phyloP scores from a whole-genome alignment of 768 basidiomycete species.

The Mrakia frigida region DNA sequence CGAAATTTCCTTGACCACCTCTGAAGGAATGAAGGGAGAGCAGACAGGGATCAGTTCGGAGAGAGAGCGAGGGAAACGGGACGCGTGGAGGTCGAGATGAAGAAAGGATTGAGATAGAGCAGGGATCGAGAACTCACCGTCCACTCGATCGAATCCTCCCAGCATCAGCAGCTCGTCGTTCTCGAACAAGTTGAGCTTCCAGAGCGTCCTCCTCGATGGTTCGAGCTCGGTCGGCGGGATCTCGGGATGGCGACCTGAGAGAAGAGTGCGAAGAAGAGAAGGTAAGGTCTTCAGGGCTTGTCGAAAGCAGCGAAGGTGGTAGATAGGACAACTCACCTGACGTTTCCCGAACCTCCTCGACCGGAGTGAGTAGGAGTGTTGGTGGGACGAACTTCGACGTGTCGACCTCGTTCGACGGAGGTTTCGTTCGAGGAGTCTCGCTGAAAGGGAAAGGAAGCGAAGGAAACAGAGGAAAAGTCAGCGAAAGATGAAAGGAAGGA shows the following conservation, averaged over 20 bases:
- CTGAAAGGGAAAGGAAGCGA: neutral
- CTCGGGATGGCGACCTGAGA: conserved; percentile 29
- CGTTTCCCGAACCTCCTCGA: conserved; percentile 26
- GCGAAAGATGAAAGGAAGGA: no score
- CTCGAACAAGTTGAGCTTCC: conserved; percentile 28
- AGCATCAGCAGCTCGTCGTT: conserved; percentile 20
- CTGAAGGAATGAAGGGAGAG: neutral
- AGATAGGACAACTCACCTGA: neutral
- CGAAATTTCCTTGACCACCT: neutral
- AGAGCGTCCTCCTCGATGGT: conserved; percentile 26
- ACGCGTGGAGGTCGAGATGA: neutral
- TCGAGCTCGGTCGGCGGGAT: conserved; percentile 19
- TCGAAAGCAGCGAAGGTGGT: no score
- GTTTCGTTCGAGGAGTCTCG: neutral
- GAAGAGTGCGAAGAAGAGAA: neutral
- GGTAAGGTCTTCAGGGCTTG: no score
- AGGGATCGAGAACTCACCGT: conserved; percentile 4
- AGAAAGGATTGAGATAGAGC: no score
- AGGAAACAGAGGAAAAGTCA: neutral
- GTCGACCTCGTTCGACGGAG: conserved; percentile 22
- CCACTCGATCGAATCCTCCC: conserved; percentile 15
- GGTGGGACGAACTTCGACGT: neutral
- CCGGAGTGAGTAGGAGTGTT: conserved; percentile 16
- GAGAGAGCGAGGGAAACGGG: neutral
- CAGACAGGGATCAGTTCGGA: neutral